phyloP scores from a whole-genome alignment of 1,139 yeast species.

The Pneumocystis murina region DNA sequence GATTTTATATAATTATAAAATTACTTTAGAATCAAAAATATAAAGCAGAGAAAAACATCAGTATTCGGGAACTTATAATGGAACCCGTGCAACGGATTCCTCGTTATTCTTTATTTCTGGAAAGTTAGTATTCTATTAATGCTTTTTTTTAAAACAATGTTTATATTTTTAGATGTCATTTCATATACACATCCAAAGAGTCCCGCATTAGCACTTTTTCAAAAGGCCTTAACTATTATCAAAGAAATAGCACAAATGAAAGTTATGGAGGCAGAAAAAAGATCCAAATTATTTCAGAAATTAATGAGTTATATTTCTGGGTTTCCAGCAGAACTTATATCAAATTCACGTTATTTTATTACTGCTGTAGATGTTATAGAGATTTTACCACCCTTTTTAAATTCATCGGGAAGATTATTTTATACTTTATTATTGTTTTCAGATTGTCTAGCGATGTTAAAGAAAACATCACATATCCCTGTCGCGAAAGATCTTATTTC shows the following conservation, averaged over 20 bases:
- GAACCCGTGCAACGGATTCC: conserved; percentile 11
- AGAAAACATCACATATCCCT: neutral
- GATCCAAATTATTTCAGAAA: conserved; percentile 7
- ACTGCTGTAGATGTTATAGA: conserved; percentile 7
- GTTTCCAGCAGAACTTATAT: conserved; percentile 9
- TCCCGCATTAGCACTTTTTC: conserved; percentile 6
- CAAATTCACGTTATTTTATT: conserved; percentile 4
- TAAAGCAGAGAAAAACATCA: conserved; percentile 3
- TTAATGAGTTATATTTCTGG: conserved; percentile 7
- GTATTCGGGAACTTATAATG: conserved; percentile 10
- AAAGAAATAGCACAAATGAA: conserved; percentile 8
- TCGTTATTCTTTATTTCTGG: conserved; percentile 8
- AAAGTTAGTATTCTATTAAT: neutral
- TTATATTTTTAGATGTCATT: neutral
- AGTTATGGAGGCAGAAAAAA: conserved; percentile 3
- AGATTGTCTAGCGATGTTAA: neutral
- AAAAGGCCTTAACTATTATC: conserved; percentile 6
- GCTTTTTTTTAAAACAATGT: neutral
- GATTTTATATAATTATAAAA: neutral
- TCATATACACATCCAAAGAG: conserved; percentile 3
- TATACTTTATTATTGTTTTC: neutral
- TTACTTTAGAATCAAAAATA: neutral
- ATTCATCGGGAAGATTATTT: neutral
- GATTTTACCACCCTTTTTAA: neutral
- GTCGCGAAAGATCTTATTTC: neutral